phyloP scores from a whole-genome alignment of 1,139 yeast species.

The Suhomyces coccinellae region DNA sequence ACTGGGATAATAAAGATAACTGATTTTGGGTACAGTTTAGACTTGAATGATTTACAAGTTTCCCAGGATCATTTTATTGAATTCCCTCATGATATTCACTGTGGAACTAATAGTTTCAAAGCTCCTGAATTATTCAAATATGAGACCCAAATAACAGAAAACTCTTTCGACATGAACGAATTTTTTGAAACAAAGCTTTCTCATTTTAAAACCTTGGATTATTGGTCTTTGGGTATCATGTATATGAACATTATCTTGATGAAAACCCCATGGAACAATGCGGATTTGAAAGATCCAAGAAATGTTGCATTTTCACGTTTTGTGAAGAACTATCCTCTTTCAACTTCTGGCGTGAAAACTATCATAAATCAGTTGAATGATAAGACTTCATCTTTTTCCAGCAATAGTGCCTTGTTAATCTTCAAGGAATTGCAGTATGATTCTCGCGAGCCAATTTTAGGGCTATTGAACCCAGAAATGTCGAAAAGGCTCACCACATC shows the following conservation, averaged over 20 bases:
- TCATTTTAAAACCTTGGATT: conserved; percentile 33
- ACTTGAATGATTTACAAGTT: conserved; percentile 23
- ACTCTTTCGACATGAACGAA: conserved; percentile 8
- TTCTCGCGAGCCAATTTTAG: conserved; percentile 34
- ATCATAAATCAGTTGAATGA: conserved; percentile 19
- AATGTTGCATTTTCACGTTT: conserved; percentile 15
- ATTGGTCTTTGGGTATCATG: conserved; percentile 54
- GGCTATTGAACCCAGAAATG: conserved; percentile 36
- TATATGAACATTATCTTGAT: conserved; percentile 47
- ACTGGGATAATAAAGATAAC: conserved; percentile 47
- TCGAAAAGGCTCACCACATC: conserved; percentile 25
- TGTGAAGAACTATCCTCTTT: conserved; percentile 15
- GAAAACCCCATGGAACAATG: conserved; percentile 50
- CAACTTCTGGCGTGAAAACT: conserved; percentile 7
- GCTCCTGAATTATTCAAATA: conserved; percentile 51
- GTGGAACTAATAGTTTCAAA: conserved; percentile 57
- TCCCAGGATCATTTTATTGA: conserved; percentile 19
- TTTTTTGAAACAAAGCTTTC: conserved; percentile 9
- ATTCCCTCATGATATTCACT: conserved; percentile 30
- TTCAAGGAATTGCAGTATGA: conserved; percentile 44
- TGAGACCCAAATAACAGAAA: conserved; percentile 20
- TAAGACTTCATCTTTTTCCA: conserved; percentile 14
- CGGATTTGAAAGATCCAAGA: conserved; percentile 25
- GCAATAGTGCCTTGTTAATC: conserved; percentile 35
- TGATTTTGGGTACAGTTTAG: conserved; percentile 55